Conservation (phyloP, 2,329 filamentous ascomycete genomes). For the Diaporthe vexans region DNA sequence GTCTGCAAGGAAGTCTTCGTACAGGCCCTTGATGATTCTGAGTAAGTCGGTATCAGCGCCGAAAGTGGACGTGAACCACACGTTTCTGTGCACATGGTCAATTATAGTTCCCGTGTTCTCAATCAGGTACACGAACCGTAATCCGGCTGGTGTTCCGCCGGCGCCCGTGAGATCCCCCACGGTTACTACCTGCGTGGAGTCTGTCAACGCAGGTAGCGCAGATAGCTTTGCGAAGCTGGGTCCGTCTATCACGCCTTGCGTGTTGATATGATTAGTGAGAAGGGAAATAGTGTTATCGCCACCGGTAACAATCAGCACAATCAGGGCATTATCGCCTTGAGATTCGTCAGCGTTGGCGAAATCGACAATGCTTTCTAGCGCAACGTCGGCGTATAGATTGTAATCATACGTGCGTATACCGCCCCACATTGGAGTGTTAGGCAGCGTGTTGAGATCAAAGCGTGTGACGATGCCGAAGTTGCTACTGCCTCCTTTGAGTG, state of each 20-base stretch:
- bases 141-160: not conserved
- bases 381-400: constrained; percentile 18
- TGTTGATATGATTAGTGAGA: constrained; percentile 4
- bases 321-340: constrained; percentile 6
- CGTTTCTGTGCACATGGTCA: constrained; percentile 23
- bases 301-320: constrained; percentile 15
- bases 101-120: not conserved
- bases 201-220: constrained; percentile 7
- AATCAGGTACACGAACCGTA: not conserved
- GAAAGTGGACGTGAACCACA: constrained; percentile 47
- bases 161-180: constrained; percentile 14
- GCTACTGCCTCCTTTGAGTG: constrained; percentile 50
- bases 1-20: constrained; percentile 53
- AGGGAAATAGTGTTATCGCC: constrained; percentile 9
- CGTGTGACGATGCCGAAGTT: constrained; percentile 57
- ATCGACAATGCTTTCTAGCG: not conserved
- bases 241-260: constrained; percentile 14
- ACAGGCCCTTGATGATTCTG: constrained; percentile 54
- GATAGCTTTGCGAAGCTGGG: constrained; percentile 6
- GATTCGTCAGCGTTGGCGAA: not conserved
- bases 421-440: constrained; percentile 45
- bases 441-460: constrained; percentile 43
- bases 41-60: constrained; percentile 53
- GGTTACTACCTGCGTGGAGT: not conserved
- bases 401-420: constrained; percentile 42